Evolutionary conservation across 352 stramenopile genomes (phyloP).

Genomic region (Globisporangium radiosum): DNA sequence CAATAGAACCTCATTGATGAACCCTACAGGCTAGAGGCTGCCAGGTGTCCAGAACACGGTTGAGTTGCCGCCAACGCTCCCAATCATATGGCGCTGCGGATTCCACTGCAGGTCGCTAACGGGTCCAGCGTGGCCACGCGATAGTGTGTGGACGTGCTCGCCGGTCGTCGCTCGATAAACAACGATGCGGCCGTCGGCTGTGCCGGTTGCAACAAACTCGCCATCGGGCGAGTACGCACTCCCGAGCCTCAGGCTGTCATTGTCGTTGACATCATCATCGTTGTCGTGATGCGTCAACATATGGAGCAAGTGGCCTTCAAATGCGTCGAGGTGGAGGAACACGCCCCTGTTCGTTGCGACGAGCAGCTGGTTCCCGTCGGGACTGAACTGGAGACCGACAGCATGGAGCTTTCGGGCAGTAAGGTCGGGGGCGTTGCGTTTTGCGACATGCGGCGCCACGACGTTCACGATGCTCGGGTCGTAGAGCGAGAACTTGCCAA

Average conservation of each 20-base stretch:
- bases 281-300: slow-evolving; percentile 50
- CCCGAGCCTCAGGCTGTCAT: slow-evolving; percentile 41
- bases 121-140: slow-evolving; percentile 53
- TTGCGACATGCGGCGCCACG: slow-evolving; percentile 57
- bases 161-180: slow-evolving; percentile 59
- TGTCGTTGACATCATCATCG: neutral
- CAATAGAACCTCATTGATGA: no score
- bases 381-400: slow-evolving; percentile 78
- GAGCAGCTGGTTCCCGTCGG: slow-evolving; percentile 78
- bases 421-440: slow-evolving; percentile 41
- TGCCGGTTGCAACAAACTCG: slow-evolving; percentile 62
- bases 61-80: slow-evolving; percentile 63
- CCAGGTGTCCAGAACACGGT: slow-evolving; percentile 65
- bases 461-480: slow-evolving; percentile 56
- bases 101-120: slow-evolving; percentile 77
- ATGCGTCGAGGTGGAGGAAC: slow-evolving; percentile 79
- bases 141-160: slow-evolving; percentile 47
- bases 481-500: slow-evolving; percentile 85
- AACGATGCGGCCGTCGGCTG: slow-evolving; percentile 67
- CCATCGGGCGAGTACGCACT: slow-evolving; percentile 69
- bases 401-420: slow-evolving; percentile 62
- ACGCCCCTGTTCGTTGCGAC: slow-evolving; percentile 77
- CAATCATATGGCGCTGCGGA: slow-evolving; percentile 76
- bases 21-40: slow-evolving; percentile 1
- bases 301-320: slow-evolving; percentile 76